Conservation (phyloP, 129 eudicot species). For the Flaveria robusta region DNA sequence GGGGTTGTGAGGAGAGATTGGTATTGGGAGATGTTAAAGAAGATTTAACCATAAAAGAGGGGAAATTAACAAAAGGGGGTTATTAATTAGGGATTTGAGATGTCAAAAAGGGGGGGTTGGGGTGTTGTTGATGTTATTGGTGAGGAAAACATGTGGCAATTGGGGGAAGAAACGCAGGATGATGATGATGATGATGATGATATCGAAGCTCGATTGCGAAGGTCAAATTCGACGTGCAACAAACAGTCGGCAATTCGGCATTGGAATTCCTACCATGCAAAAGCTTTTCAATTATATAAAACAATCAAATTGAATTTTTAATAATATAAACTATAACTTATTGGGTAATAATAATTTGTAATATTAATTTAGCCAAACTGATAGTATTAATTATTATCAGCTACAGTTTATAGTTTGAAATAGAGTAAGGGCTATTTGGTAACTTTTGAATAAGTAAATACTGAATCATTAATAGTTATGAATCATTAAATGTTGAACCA, state of each 20-base stretch:
- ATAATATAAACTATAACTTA: no score
- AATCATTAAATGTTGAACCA: no score
- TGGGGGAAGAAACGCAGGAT: slow-evolving; percentile 11
- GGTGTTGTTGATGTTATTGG: slow-evolving; percentile 2
- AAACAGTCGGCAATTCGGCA: slow-evolving; percentile 21
- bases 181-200: slow-evolving; percentile 18
- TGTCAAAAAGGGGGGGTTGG: slow-evolving; percentile 3
- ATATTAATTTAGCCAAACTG: no score
- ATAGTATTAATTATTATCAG: no score
- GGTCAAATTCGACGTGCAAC: slow-evolving; percentile 36
- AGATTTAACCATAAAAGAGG: slow-evolving; percentile 29
- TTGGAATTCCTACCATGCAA: slow-evolving; percentile 20
- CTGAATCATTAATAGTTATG: no score
- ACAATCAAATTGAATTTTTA: no score
- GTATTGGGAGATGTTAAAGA: slow-evolving; percentile 32
- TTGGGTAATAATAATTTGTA: no score
- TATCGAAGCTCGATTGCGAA: slow-evolving; percentile 13
- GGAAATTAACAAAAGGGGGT: slow-evolving; percentile 3
- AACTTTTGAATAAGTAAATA: no score
- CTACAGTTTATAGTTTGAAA: no score
- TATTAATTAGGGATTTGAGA: slow-evolving; percentile 9
- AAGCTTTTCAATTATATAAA: no score
- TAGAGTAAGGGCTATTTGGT: no score
- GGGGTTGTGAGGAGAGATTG: slow-evolving; percentile 23
- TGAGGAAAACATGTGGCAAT: slow-evolving; percentile 20